These are phyloP conservation scores for Aristolochia contorta DNA, from an alignment of 164 flowering plant genomes.

Conservation along the genomic window DNA sequence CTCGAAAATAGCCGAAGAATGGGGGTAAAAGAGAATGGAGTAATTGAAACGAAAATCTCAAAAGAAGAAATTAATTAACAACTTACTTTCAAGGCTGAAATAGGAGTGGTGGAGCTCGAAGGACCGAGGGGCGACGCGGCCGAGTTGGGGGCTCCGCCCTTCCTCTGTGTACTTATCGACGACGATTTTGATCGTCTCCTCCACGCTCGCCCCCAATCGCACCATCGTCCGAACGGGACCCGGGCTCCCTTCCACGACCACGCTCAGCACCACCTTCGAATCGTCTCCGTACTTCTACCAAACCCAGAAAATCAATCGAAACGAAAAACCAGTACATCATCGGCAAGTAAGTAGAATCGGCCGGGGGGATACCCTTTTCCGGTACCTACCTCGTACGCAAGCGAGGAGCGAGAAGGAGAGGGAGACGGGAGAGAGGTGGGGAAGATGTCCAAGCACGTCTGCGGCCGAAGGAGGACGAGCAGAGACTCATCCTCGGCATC, in stretches of 20 bases:
- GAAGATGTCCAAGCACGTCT: conserved; percentile 30
- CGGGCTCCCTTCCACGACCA: conserved; percentile 79
- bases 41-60: neutral
- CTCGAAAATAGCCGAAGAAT: no score
- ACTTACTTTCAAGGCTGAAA: conserved; percentile 74
- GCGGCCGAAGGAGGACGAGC: conserved; percentile 15
- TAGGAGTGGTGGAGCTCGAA: conserved; percentile 61
- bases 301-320: no score
- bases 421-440: conserved; percentile 14
- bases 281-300: conserved; percentile 37
- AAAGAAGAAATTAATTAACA: neutral
- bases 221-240: conserved; percentile 75
- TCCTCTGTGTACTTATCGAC: conserved; percentile 47
- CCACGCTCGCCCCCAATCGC: conserved; percentile 61
- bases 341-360: no score
- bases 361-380: no score
- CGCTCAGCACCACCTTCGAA: conserved; percentile 72
- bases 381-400: neutral
- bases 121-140: conserved; percentile 9
- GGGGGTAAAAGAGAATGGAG: no score
- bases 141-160: conserved; percentile 60
- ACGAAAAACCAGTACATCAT: no score
- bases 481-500: neutral
- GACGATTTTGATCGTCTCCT: conserved; percentile 56
- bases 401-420: conserved; percentile 2